A percentile compares a stretch with the other conserved stretches of the same genome.
phyloP scores from a whole-genome alignment of 1,284 basidiomycete species.

The Ceratobasidium sp. region DNA sequence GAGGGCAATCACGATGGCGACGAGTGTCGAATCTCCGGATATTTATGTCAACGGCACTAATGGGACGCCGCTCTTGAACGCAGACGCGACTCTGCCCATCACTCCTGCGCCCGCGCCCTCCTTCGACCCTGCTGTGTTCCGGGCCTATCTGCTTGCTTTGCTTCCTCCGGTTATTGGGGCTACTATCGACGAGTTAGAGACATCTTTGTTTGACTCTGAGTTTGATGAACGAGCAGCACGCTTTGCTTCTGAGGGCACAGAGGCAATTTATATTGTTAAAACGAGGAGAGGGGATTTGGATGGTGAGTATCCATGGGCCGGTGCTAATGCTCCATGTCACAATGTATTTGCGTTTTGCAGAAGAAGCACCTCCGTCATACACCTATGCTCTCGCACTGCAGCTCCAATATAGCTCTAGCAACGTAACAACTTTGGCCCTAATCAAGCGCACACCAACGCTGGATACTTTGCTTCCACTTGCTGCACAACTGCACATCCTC shows the following conservation, averaged over 20 bases:
- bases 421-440: slow-evolving; percentile 89
- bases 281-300: slow-evolving; percentile 79
- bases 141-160: slow-evolving; percentile 72
- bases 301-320: slow-evolving; percentile 60
- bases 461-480: slow-evolving; percentile 82
- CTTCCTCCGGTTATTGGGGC: slow-evolving; percentile 82
- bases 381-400: slow-evolving; percentile 78
- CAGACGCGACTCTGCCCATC: slow-evolving; percentile 41
- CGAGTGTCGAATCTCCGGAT: slow-evolving; percentile 33
- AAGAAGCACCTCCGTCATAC: slow-evolving; percentile 72
- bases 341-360: slow-evolving; percentile 57
- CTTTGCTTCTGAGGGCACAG: slow-evolving; percentile 79
- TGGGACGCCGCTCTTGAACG: slow-evolving; percentile 25
- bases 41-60: slow-evolving; percentile 31
- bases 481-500: slow-evolving; percentile 90
- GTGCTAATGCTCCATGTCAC: slow-evolving; percentile 39
- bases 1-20: slow-evolving; percentile 39
- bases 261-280: slow-evolving; percentile 77
- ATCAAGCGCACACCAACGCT: slow-evolving; percentile 92
- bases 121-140: slow-evolving; percentile 56
- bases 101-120: slow-evolving; percentile 48
- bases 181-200: slow-evolving; percentile 69
- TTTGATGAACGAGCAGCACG: slow-evolving; percentile 79
- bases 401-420: slow-evolving; percentile 83
- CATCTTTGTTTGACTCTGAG: slow-evolving; percentile 74